Conservation (phyloP, 1,284 basidiomycete genomes). For the Earliella scabrosa region DNA sequence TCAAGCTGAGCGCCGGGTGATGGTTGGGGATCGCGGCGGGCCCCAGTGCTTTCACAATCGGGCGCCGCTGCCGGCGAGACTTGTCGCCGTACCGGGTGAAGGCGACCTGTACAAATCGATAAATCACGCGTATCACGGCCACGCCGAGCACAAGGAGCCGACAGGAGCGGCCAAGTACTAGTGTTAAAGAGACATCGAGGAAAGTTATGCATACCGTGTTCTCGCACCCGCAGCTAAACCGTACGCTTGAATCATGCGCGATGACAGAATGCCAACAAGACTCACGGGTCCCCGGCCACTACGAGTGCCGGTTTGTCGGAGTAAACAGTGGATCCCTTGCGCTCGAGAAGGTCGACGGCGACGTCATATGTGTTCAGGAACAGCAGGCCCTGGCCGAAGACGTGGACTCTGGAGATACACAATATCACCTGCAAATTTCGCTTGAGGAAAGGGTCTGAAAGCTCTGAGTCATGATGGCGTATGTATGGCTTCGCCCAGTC, state of each 20-base stretch:
- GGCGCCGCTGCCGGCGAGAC: conserved; percentile 62
- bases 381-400: conserved; percentile 65
- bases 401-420: conserved; percentile 65
- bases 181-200: too few relatives aligned
- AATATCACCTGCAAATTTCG: conserved; percentile 52
- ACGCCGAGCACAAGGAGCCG: too few relatives aligned
- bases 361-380: conserved; percentile 65
- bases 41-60: conserved; percentile 66
- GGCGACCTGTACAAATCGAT: conserved; percentile 47
- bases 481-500: conserved; percentile 34
- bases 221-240: conserved; percentile 61
- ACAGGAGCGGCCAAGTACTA: too few relatives aligned
- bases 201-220: conserved; percentile 64
- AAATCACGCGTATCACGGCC: too few relatives aligned
- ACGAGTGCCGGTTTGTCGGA: conserved; percentile 71
- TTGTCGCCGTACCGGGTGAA: conserved; percentile 70
- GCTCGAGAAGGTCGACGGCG: conserved; percentile 65
- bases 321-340: conserved; percentile 67
- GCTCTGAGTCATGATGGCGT: background rate
- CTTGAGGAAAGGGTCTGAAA: background rate
- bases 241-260: background rate
- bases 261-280: conserved; percentile 2
- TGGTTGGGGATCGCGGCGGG: conserved; percentile 54
- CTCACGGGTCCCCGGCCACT: conserved; percentile 61
- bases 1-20: conserved; percentile 58